phyloP scores from a whole-genome alignment of 75 land plant genomes.

The Pinus taeda region DNA sequence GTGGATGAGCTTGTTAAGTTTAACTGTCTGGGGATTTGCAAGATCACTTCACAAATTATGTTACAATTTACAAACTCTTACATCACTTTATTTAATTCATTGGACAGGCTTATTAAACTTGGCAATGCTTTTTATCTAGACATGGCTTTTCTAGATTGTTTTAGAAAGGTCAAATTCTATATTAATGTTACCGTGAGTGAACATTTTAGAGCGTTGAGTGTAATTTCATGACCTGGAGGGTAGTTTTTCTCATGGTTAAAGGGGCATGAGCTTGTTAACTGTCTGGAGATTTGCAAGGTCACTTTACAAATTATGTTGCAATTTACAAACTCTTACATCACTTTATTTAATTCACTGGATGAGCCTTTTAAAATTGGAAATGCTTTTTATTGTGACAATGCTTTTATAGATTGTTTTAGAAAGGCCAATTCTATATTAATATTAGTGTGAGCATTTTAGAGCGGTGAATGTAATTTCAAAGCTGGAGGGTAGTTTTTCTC shows the following conservation, averaged over 20 bases:
- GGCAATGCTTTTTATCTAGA: neutral
- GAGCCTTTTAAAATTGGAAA: too few relatives aligned
- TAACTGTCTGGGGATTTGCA: too few relatives aligned
- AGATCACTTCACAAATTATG: too few relatives aligned
- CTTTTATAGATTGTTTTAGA: neutral
- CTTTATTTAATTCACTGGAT: too few relatives aligned
- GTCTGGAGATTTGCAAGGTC: too few relatives aligned
- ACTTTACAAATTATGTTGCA: too few relatives aligned
- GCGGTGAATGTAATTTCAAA: neutral
- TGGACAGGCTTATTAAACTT: too few relatives aligned
- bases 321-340: too few relatives aligned
- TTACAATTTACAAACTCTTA: too few relatives aligned
- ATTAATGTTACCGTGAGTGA: neutral
- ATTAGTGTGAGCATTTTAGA: conserved; percentile 1
- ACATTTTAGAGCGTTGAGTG: neutral
- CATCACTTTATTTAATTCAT: too few relatives aligned
- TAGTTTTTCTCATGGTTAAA: neutral
- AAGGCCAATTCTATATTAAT: neutral
- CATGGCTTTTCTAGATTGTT: neutral
- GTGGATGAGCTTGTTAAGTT: too few relatives aligned
- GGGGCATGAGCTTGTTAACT: too few relatives aligned
- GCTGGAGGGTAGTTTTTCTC: neutral
- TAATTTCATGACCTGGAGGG: neutral
- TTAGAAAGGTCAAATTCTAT: neutral
- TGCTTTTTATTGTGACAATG: neutral